Evolutionary conservation across 768 basidiomycete species (phyloP), one percentile per base, ranked within the genome.

Genomic region (Boletus reticulatus): DNA sequence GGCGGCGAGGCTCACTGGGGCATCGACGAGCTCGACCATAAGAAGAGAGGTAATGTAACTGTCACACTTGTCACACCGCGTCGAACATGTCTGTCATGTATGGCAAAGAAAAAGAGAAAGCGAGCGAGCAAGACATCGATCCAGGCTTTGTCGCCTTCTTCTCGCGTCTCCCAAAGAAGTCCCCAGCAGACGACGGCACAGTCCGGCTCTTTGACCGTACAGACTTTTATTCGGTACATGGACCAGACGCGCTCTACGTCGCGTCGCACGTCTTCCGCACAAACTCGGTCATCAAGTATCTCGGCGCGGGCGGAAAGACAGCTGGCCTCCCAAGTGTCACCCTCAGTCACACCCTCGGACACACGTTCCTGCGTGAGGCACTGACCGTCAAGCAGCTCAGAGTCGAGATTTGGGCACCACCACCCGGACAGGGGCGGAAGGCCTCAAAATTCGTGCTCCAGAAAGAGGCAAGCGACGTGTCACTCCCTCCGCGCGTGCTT

Each of bases 231-330:
- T 84, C 87, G n/a, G 87, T 85, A 1, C 93, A 98, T 66, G 94
- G 94, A 0, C 74, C 83, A 6, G 95, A 98, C 70, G 96, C 96
- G 1, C 75, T 83, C n/a, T 93, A 85, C 61, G 84, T 96, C 59
- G 95, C 96, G 6, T 78, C 84, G 19, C 81, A 92, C 62, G 85
- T 90, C 50, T 94, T 84, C 63, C 88, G 83, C 53, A 99, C 97
- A 3, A 89, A 92, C 63, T 88, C 92, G 1, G 94, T 98, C 55
- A 80, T 99, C 72, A 96, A 96, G 72, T 89, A 92, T 67, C 84
- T 97, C 41, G 96, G 96, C 7, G 67, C 73, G 0, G 82, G 81
- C 0, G 84, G 84, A 31, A 80, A 78, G 60, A 67, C 75, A 1
- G 80, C 77, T 0, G 84, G 84, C 3, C 75, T 97, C 1, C 85